Conservation (phyloP, 129 eudicot species). For the Flaveria linearis region DNA sequence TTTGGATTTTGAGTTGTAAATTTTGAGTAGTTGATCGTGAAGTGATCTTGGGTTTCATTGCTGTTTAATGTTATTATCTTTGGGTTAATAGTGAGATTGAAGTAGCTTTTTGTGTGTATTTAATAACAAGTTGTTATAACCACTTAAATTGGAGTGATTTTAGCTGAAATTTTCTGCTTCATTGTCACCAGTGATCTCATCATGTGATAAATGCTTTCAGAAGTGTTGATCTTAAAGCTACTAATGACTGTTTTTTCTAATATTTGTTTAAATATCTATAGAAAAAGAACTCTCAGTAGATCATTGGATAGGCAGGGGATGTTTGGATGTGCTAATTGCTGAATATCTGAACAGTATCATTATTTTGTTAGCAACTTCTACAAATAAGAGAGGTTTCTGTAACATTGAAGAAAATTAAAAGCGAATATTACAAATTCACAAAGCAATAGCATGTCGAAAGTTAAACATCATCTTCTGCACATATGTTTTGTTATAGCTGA, state of each 20-base stretch:
- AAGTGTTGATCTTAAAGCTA: slow-evolving; percentile 4
- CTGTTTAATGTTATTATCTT: slow-evolving; percentile 15
- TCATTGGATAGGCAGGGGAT: background rate
- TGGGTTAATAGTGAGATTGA: slow-evolving; percentile 16
- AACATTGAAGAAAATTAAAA: background rate
- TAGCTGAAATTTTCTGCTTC: slow-evolving; percentile 11
- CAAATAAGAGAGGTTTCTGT: background rate
- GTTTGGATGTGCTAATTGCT: slow-evolving; percentile 5
- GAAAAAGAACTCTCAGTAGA: background rate
- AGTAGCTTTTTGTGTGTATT: slow-evolving; percentile 17
- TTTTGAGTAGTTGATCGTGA: slow-evolving; percentile 12
- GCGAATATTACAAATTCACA: slow-evolving; percentile 1
- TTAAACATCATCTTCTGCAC: slow-evolving; percentile 5
- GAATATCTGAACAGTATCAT: background rate
- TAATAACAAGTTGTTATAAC: slow-evolving; percentile 13
- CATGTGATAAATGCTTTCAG: slow-evolving; percentile 20
- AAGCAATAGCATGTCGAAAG: background rate
- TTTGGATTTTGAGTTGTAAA: background rate
- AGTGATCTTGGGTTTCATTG: slow-evolving; percentile 20
- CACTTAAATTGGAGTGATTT: slow-evolving; percentile 3
- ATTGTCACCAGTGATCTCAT: slow-evolving; percentile 34
- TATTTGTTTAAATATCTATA: background rate
- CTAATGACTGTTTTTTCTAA: background rate
- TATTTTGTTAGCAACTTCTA: background rate
- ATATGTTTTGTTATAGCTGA: slow-evolving; percentile 1